Evolutionary conservation across 495 filamentous ascomycete species (phyloP).

Genomic region (Geopyxis carbonaria): DNA sequence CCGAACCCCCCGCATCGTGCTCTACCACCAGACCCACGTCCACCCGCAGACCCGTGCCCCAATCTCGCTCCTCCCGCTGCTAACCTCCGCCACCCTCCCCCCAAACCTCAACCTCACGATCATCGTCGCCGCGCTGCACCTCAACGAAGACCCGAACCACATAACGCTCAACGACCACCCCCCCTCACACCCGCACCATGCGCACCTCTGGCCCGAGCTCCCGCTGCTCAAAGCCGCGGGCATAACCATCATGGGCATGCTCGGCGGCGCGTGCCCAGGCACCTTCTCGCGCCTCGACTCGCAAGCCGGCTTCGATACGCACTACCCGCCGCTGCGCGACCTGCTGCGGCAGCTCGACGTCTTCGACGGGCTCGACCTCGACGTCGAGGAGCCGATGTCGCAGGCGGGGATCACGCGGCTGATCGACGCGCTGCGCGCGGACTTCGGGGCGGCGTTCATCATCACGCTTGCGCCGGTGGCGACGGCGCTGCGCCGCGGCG

Average conservation of each 20-base stretch:
- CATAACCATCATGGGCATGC: conserved; percentile 62
- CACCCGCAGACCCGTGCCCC: conserved; percentile 38
- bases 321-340: conserved; percentile 46
- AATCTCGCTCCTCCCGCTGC: conserved; percentile 54
- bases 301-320: conserved; percentile 40
- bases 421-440: conserved; percentile 50
- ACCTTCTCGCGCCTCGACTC: conserved; percentile 50
- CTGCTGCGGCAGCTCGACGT: conserved; percentile 36
- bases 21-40: conserved; percentile 61
- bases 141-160: conserved; percentile 43
- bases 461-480: conserved; percentile 71
- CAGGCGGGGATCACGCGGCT: conserved; percentile 50
- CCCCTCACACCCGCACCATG: conserved; percentile 38
- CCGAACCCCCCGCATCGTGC: conserved; percentile 40
- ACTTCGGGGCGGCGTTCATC: conserved; percentile 53
- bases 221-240: conserved; percentile 44
- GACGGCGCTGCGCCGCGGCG: conserved; percentile 40
- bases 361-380: conserved; percentile 61
- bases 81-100: conserved; percentile 39
- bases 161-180: conserved; percentile 64
- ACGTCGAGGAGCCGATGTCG: conserved; percentile 68
- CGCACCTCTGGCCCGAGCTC: conserved; percentile 52
- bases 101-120: conserved; percentile 40
- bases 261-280: conserved; percentile 62
- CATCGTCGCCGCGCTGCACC: conserved; percentile 63